phyloP scores from a whole-genome alignment of 768 basidiomycete genomes.

The Leccinum imitatum region DNA sequence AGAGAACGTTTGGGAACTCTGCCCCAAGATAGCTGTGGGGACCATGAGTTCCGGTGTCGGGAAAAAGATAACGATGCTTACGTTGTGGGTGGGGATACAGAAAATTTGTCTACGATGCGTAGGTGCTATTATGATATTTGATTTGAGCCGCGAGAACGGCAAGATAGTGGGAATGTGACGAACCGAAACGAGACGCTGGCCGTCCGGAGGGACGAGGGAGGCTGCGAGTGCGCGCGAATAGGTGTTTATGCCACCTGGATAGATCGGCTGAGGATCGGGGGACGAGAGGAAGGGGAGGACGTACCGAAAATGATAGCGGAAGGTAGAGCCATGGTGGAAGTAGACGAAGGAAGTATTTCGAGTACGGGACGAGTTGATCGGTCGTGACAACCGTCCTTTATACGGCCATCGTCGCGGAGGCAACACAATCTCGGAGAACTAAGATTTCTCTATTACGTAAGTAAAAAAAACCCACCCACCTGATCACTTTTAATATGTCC shows the following conservation, averaged over 20 bases:
- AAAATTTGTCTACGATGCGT: slow-evolving; percentile 73
- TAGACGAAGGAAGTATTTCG: slow-evolving; percentile 6
- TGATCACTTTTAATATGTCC: background rate
- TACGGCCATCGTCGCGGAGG: slow-evolving; percentile 27
- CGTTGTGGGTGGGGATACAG: slow-evolving; percentile 73
- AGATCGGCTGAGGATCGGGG: slow-evolving; percentile 11
- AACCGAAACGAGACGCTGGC: slow-evolving; percentile 72
- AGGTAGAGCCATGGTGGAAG: slow-evolving; percentile 48
- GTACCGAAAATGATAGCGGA: slow-evolving; percentile 77
- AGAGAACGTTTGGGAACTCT: slow-evolving; percentile 69
- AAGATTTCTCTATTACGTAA: slow-evolving; percentile 23
- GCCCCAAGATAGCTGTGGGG: slow-evolving; percentile 68
- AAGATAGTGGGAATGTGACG: slow-evolving; percentile 27
- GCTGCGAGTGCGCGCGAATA: slow-evolving; percentile 71
- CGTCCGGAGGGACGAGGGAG: slow-evolving; percentile 64
- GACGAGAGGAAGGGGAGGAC: slow-evolving; percentile 25
- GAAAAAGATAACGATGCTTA: slow-evolving; percentile 34
- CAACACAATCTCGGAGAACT: slow-evolving; percentile 17
- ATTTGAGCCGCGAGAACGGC: slow-evolving; percentile 8
- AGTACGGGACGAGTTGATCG: slow-evolving; percentile 16
- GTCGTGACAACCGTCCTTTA: slow-evolving; percentile 26
- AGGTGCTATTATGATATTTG: slow-evolving; percentile 46
- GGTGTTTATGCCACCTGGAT: slow-evolving; percentile 76
- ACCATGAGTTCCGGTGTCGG: slow-evolving; percentile 10
- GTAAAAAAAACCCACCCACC: background rate